Evolutionary conservation across 129 eudicot genomes (phyloP).

Genomic region (Centella asiatica): DNA sequence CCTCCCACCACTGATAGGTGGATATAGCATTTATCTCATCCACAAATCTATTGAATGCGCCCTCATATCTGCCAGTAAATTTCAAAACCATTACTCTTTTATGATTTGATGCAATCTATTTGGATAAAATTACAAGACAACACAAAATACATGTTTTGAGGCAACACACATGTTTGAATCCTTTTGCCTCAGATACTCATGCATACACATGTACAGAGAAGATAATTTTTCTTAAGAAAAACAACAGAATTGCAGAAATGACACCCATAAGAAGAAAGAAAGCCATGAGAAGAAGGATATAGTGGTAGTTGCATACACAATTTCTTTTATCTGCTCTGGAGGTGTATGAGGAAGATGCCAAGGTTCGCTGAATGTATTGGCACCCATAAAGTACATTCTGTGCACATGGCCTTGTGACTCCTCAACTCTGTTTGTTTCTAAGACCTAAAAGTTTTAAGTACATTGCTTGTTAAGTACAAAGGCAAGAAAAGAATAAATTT

Average conservation of each 20-base stretch:
- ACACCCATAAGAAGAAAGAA: conserved; percentile 9
- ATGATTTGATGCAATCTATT: neutral
- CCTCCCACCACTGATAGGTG: conserved; percentile 98
- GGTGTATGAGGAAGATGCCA: conserved; percentile 97
- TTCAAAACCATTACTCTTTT: conserved; percentile 1
- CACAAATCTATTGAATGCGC: conserved; percentile 84
- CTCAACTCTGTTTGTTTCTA: conserved; percentile 95
- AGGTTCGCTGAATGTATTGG: conserved; percentile 83
- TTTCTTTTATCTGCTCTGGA: conserved; percentile 78
- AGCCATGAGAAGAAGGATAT: neutral
- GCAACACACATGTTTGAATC: neutral
- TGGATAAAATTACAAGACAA: neutral
- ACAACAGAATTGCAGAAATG: neutral
- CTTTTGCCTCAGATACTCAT: too few species aligned
- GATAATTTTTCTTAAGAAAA: neutral
- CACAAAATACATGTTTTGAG: too few species aligned
- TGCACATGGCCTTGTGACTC: conserved; percentile 93
- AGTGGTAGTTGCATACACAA: conserved; percentile 51
- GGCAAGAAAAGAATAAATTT: neutral
- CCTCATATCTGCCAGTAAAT: conserved; percentile 72
- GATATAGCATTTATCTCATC: conserved; percentile 84
- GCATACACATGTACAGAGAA: neutral
- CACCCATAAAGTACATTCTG: conserved; percentile 92
- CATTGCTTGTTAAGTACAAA: neutral
- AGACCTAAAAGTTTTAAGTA: conserved; percentile 44